Percentiles rank a stretch among this genome's conserved stretches.
Evolutionary conservation across 2,329 filamentous ascomycete species (phyloP).

Genomic region (Pezizomycotina sp.): DNA sequence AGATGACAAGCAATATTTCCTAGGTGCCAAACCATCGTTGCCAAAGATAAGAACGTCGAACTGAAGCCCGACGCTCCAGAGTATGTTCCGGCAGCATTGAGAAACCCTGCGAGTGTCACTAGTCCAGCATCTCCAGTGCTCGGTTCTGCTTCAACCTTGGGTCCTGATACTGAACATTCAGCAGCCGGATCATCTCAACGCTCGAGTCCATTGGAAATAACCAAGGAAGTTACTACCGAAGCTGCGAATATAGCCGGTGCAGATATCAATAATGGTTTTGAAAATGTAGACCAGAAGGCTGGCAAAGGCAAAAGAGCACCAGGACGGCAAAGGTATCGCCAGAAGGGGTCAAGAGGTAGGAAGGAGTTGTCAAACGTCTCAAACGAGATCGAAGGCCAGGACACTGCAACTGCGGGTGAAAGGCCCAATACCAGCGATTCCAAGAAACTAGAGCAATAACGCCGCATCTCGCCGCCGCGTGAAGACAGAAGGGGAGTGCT

Average conservation of each 20-base stretch:
- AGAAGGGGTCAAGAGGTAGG: background rate
- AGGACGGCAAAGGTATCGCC: background rate
- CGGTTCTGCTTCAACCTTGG: background rate
- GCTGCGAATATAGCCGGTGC: background rate
- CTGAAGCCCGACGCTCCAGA: constrained; percentile 31
- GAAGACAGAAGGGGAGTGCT: too few relatives aligned
- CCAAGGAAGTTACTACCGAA: background rate
- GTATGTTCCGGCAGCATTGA: constrained; percentile 27
- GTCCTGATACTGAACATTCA: background rate
- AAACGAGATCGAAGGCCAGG: background rate
- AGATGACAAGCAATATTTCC: background rate
- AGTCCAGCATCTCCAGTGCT: constrained; percentile 10
- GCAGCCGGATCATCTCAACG: background rate
- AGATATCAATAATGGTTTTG: background rate
- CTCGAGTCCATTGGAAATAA: background rate
- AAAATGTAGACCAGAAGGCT: background rate
- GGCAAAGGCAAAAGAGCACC: background rate
- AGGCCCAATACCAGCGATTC: background rate
- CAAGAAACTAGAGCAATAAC: background rate
- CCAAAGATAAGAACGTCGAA: constrained; percentile 19
- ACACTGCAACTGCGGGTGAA: background rate
- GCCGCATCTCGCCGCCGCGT: too few relatives aligned
- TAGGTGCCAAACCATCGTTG: constrained; percentile 18
- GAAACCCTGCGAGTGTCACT: background rate
- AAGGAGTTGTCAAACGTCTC: too few relatives aligned